Evolutionary conservation across 2,329 filamentous ascomycete genomes (phyloP), one percentile per base, ranked within the genome.

Genomic region (Microcyclospora tardicrescens): DNA sequence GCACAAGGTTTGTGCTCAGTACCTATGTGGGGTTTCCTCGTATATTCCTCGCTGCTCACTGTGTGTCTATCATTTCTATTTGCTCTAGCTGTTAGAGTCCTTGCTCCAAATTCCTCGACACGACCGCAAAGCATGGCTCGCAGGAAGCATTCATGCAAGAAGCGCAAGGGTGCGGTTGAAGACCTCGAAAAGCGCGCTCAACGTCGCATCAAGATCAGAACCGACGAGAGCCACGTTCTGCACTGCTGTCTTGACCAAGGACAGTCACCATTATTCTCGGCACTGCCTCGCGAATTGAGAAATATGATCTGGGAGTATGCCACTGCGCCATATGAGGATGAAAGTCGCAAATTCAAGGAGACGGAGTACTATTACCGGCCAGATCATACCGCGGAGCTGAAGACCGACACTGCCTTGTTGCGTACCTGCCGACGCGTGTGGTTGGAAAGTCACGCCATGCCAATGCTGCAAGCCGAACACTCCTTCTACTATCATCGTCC

Each of bases 401-500:
- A 42, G 15, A 43, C 47, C 11, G 37, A 43, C 32, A 53, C 46
- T 2, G 44, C 41, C 5, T 41, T 63, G 6, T 43, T 63, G 8
- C 47, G 47, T 3, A 62, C 61, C 2, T 63, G 61, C 41, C 53
- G 57, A 33, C 51, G 54, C 13, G 45, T 54, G 13, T 63, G 59
- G 43, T 47, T 60, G 10, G 61, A 64, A 40, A 47, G 54, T 2
- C 46, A 52, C 30, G 39, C 40, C 2, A 40, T 60, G 8, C 58
- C 56, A 2, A 46, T 59, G 33, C 35, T 45, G 29, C 51, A 56
- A 39, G 50, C 50, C 6, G 53, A 56, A 33, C 52, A 57, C 33
- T 45, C 44, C 10, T 55, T 58, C 44, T 43, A 40, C 41, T 42
- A 39, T 37, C 29, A 35, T 30, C 42, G 43, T 14, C 39, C 34